Percentiles rank a stretch among this genome's conserved stretches.
phyloP scores from a whole-genome alignment of 208 protist species.

The Balamuthia mandrillaris region DNA sequence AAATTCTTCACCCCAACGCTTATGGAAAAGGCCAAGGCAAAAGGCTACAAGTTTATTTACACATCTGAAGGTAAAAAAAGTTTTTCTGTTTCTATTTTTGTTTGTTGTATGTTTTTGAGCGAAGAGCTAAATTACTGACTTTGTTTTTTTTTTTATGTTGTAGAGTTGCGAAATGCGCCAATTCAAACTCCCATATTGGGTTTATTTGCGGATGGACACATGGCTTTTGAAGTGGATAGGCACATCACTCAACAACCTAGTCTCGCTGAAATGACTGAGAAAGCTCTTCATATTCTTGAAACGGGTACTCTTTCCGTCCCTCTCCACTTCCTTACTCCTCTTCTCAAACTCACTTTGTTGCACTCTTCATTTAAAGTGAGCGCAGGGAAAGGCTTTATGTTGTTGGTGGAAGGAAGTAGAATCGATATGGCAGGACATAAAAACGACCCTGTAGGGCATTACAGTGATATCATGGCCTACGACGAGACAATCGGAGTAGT shows the following conservation, averaged over 20 bases:
- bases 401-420: conserved; percentile 59
- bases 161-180: no score
- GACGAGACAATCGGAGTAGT: conserved; percentile 43
- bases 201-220: conserved; percentile 32
- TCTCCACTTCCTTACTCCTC: no score
- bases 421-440: conserved; percentile 57
- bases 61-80: no score
- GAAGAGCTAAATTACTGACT: no score
- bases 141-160: no score
- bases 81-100: no score
- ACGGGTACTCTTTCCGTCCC: no score
- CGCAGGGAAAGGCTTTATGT: conserved; percentile 52
- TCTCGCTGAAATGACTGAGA: conserved; percentile 49
- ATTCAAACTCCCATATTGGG: no score
- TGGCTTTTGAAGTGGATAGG: conserved; percentile 58
- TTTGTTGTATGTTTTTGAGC: no score
- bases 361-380: background rate
- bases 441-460: conserved; percentile 48
- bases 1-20: conserved; percentile 15
- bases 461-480: conserved; percentile 46
- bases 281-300: conserved; percentile 46
- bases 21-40: background rate
- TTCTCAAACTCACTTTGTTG: no score
- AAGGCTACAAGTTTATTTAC: background rate
- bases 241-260: conserved; percentile 25